Evolutionary conservation across 352 stramenopile species (phyloP), one percentile per base, ranked within the genome.

Genomic region (Phytophthora ramorum): DNA sequence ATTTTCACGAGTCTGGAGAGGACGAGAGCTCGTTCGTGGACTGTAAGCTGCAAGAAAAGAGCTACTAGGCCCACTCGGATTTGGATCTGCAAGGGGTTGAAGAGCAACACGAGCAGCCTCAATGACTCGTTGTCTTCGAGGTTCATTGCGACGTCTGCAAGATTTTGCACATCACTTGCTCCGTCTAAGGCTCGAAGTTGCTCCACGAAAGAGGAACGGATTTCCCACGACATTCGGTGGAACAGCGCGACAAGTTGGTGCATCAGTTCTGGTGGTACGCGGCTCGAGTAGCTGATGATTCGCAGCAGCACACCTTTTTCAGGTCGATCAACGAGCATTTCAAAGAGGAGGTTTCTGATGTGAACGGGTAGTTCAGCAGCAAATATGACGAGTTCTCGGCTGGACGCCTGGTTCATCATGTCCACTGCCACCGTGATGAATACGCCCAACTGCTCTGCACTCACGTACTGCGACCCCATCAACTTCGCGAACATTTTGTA

Each of bases 381-480:
- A 49, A 90, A 90, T 24, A 81, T 85, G 12, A 87, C 72, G 14
- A 90, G 69, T 38, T 90, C 83, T 30, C 83, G 78, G 16, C 75
- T 90, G 8, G 79, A 84, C 2, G 83, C 83, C 47, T 92, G 81
- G 54, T 90, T 92, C 81, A 87, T 89, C 69, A 92, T 81, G 19
- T 81, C 80, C 8, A 77, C 76, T 0, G 79, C 78, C 26, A 92
- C 75, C 2, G 75, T 73, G 13, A 88, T 57, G 32, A 92, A 81
- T 2, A 59, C 47, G 26, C 81, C 40, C 5, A 90, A 58, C 24
- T 89, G 73, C 0, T 72, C 26, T 1, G 59, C 26, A 7, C 43
- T 78, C n/a, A 90, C 70, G 35, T 90, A 71, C 30, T 65, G 50
- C 2, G 76, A 89, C 0, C 81, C 76, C 38, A 90, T 66, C 22